Evolutionary conservation across 1,284 basidiomycete species (phyloP).

Genomic region (Ustilago trichophora): DNA sequence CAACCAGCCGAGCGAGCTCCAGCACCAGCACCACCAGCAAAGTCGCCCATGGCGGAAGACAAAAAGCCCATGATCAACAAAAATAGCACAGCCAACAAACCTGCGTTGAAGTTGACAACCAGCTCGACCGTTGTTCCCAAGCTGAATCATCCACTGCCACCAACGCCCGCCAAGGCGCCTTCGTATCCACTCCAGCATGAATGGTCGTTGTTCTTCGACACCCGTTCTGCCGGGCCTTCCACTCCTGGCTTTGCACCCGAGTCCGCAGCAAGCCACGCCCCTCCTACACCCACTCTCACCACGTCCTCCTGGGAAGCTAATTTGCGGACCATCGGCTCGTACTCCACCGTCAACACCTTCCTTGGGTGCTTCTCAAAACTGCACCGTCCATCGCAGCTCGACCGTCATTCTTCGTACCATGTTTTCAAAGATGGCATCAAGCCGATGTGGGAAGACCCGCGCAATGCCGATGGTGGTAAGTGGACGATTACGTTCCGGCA

Average conservation of each 20-base stretch:
- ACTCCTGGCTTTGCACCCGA: conserved; percentile 71
- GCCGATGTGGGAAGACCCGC: conserved; percentile 95
- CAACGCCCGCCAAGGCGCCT: conserved; percentile 11
- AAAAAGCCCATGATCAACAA: too few relatives aligned
- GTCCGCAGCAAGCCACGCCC: conserved; percentile 81
- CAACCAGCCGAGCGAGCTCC: too few relatives aligned
- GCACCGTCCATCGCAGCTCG: conserved; percentile 84
- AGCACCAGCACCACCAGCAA: too few relatives aligned
- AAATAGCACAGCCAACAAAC: conserved; percentile 3
- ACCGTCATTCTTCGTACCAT: conserved; percentile 89
- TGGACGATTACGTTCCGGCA: conserved; percentile 89
- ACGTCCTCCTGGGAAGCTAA: conserved; percentile 48
- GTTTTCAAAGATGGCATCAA: conserved; percentile 87
- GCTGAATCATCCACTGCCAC: conserved; percentile 8
- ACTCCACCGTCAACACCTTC: conserved; percentile 76
- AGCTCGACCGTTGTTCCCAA: background rate
- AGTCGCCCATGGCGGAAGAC: background rate
- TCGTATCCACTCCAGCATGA: conserved; percentile 79
- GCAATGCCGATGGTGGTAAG: conserved; percentile 88
- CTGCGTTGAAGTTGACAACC: background rate
- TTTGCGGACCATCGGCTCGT: conserved; percentile 56
- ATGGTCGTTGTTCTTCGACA: conserved; percentile 90
- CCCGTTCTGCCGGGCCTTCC: conserved; percentile 5
- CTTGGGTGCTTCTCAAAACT: conserved; percentile 95
- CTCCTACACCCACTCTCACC: conserved; percentile 69